phyloP scores from a whole-genome alignment of 345 rosid genomes.

The Rhodomyrtus tomentosa region DNA sequence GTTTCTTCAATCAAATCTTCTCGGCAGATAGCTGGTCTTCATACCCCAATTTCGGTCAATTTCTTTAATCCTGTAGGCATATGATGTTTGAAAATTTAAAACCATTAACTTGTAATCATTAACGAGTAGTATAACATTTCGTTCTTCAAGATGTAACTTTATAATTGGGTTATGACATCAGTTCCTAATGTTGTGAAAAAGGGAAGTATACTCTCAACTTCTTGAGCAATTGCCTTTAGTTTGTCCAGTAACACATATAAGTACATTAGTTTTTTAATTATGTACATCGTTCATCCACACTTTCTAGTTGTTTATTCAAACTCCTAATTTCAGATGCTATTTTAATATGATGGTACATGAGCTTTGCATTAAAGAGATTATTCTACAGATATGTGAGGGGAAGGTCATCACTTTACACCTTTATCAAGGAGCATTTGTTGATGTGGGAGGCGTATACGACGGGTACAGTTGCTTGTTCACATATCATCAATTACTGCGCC shows the following conservation, averaged over 20 bases:
- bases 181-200: neutral
- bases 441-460: constrained; percentile 93
- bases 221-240: neutral
- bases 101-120: neutral
- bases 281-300: neutral
- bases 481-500: neutral
- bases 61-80: neutral
- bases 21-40: neutral
- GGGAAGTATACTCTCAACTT: neutral
- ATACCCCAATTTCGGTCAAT: neutral
- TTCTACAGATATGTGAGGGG: constrained; percentile 74
- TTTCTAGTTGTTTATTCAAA: neutral
- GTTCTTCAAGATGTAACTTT: neutral
- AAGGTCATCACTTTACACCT: constrained; percentile 71
- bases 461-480: constrained; percentile 32
- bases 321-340: neutral
- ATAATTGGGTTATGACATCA: neutral
- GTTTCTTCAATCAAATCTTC: neutral
- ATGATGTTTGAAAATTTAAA: neutral
- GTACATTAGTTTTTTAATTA: neutral
- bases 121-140: neutral
- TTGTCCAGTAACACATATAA: neutral
- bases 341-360: neutral
- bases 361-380: neutral
- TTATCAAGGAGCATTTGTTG: constrained; percentile 96